Evolutionary conservation across 163 green algal species (phyloP).

Genomic region (Prototheca stagnorum): DNA sequence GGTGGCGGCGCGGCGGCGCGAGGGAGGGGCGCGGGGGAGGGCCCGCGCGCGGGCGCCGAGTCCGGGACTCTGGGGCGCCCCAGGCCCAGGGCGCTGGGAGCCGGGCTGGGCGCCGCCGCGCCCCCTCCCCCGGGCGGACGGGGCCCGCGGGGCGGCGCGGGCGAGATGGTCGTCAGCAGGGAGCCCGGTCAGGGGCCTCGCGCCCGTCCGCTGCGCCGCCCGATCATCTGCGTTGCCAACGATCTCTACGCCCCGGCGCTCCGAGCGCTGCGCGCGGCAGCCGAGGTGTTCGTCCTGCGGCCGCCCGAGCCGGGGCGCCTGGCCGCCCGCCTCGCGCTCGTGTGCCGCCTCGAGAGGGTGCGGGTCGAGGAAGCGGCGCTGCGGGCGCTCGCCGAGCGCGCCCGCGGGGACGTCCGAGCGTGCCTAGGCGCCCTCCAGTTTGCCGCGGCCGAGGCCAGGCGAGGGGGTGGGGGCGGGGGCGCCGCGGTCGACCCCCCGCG

Average conservation of each 20-base stretch:
- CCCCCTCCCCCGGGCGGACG: neutral
- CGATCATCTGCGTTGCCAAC: constrained; percentile 93
- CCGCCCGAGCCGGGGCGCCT: constrained; percentile 45
- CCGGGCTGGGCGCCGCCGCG: neutral
- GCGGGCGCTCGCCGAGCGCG: constrained; percentile 42
- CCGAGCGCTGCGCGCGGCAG: constrained; percentile 61
- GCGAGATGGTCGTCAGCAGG: too few species aligned
- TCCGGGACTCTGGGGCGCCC: neutral
- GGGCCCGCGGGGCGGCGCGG: too few species aligned
- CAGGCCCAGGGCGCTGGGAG: neutral
- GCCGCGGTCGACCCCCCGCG: too few species aligned
- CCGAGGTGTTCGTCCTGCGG: constrained; percentile 57
- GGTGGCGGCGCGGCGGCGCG: neutral
- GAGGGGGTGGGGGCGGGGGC: too few species aligned
- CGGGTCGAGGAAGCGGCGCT: constrained; percentile 40
- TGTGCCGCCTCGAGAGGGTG: constrained; percentile 30
- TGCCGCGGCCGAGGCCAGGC: too few species aligned
- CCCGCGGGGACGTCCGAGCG: constrained; percentile 79
- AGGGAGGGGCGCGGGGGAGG: too few species aligned
- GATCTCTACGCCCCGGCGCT: constrained; percentile 81
- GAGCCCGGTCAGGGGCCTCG: too few species aligned
- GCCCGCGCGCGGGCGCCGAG: too few species aligned
- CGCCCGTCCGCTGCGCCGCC: constrained; percentile 47
- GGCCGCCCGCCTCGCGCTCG: constrained; percentile 23
- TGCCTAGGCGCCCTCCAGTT: too few species aligned